Evolutionary conservation across 306 rosid genomes (phyloP).

Genomic region (Cucurbita pepo): DNA sequence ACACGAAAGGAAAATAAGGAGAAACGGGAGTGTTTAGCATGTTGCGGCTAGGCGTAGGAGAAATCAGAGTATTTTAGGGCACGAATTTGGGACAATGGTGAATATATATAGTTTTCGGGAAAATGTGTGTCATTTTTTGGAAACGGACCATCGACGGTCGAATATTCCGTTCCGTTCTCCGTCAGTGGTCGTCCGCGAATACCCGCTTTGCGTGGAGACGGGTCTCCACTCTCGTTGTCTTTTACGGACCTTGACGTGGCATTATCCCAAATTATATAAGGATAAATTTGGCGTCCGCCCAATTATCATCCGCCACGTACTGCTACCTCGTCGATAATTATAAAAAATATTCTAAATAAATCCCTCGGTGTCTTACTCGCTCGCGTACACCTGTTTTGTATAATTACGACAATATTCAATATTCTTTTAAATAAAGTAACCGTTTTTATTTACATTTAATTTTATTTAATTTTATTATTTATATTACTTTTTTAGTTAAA

Average conservation of each 20-base stretch:
- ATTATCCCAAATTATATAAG: slow-evolving; percentile 20
- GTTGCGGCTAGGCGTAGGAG: slow-evolving; percentile 51
- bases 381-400: background rate
- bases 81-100: slow-evolving; percentile 31
- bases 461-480: too few relatives aligned
- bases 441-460: too few relatives aligned
- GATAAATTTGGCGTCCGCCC: background rate
- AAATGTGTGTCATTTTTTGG: slow-evolving; percentile 31
- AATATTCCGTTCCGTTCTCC: slow-evolving; percentile 60
- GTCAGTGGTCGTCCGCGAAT: slow-evolving; percentile 10
- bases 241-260: slow-evolving; percentile 40
- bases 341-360: background rate
- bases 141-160: slow-evolving; percentile 26
- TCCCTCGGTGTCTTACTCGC: background rate
- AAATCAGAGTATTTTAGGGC: slow-evolving; percentile 54
- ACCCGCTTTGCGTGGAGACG: background rate
- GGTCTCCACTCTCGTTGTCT: slow-evolving; percentile 9
- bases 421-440: background rate
- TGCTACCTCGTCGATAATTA: background rate
- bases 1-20: slow-evolving; percentile 6
- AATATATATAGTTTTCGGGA: slow-evolving; percentile 99
- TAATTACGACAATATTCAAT: background rate
- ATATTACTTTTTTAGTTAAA: too few relatives aligned
- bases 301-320: background rate
- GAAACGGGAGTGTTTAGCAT: slow-evolving; percentile 21